Percentiles rank a stretch among this genome's conserved stretches.
Conservation (phyloP, 2,329 filamentous ascomycete genomes). For the Epichloe baconii region DNA sequence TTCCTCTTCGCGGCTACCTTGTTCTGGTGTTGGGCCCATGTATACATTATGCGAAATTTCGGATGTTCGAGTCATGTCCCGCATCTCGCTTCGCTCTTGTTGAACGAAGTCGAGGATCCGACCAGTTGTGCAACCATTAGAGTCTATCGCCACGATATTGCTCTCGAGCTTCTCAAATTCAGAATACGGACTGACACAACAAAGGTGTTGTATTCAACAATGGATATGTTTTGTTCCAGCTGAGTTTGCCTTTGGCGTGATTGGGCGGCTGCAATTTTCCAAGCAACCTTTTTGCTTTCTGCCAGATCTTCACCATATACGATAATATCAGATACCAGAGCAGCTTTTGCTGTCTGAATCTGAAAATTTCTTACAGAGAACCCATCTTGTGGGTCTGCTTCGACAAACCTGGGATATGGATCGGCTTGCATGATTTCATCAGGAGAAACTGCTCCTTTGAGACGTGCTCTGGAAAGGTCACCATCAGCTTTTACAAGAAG, state of each 20-base stretch:
- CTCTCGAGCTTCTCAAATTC: slow-evolving; percentile 59
- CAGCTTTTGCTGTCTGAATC: slow-evolving; percentile 82
- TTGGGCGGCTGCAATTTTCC: slow-evolving; percentile 64
- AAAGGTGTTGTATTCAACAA: slow-evolving; percentile 69
- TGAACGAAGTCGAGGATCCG: slow-evolving; percentile 78
- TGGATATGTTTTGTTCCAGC: slow-evolving; percentile 36
- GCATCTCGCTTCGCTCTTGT: slow-evolving; percentile 87
- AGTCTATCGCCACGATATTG: slow-evolving; percentile 63
- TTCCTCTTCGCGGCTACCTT: slow-evolving; percentile 41
- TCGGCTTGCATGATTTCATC: slow-evolving; percentile 58
- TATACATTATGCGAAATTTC: slow-evolving; percentile 85
- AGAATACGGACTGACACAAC: slow-evolving; percentile 50
- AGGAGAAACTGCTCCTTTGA: slow-evolving; percentile 78
- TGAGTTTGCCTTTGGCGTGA: slow-evolving; percentile 57
- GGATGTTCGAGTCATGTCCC: slow-evolving; percentile 76
- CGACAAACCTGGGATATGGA: slow-evolving; percentile 51
- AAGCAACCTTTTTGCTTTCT: slow-evolving; percentile 49
- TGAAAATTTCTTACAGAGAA: slow-evolving; percentile 97
- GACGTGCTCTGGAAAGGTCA: slow-evolving; percentile 55
- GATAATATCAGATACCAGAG: slow-evolving; percentile 80
- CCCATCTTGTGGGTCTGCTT: slow-evolving; percentile 75
- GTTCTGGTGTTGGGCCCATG: slow-evolving; percentile 75
- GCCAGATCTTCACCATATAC: slow-evolving; percentile 69
- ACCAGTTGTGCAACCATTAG: slow-evolving; percentile 57
- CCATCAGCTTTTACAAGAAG: slow-evolving; percentile 84